These are phyloP conservation scores for Citrus maxima DNA, from an alignment of 345 rosid species.

Conservation along the genomic window DNA sequence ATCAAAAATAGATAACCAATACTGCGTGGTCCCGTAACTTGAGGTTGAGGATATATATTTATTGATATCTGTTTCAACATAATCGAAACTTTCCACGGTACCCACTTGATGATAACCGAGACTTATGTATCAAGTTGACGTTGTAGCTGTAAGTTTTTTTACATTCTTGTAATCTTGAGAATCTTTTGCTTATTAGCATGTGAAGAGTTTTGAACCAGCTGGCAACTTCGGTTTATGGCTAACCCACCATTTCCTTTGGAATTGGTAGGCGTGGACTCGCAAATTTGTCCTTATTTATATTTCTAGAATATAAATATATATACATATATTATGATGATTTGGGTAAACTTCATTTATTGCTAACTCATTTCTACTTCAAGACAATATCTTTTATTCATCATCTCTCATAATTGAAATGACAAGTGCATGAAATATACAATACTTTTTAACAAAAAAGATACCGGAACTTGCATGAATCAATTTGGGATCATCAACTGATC, in stretches of 20 bases:
- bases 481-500: background rate
- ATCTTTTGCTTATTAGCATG: background rate
- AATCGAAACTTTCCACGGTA: background rate
- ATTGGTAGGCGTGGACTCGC: background rate
- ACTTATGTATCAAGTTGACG: background rate
- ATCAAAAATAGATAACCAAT: background rate
- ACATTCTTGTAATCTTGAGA: background rate
- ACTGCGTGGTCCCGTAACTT: background rate
- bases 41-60: background rate
- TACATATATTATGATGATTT: background rate
- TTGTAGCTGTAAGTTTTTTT: background rate
- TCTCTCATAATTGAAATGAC: background rate
- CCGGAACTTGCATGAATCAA: background rate
- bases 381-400: background rate
- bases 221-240: background rate
- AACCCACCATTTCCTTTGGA: background rate
- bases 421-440: background rate
- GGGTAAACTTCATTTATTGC: background rate
- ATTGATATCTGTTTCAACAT: background rate
- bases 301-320: too few species aligned
- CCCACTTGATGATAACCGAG: background rate
- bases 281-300: background rate
- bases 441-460: too few species aligned
- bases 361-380: background rate
- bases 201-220: slow-evolving; percentile 1